Base-by-base conservation (phyloP, 1,284 basidiomycete genomes). In the Thelephora terrestris region DNA sequence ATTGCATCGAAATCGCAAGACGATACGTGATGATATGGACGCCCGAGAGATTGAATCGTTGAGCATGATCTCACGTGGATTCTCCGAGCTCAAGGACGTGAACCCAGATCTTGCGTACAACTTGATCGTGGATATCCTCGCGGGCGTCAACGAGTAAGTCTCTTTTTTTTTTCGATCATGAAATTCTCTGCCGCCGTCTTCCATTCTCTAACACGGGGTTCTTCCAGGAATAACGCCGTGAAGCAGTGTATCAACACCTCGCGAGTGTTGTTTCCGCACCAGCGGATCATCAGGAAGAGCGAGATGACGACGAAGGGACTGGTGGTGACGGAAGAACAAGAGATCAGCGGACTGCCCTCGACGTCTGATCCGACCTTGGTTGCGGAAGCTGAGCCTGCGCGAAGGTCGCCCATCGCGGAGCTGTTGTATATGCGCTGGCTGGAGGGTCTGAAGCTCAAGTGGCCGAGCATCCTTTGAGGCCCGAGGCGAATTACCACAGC, bases 361-460 rank as follows among this genome's bases (percentile, higher is more conserved):
- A 61, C 67, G 43, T 60, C 62, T 10, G 57, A 60, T 16, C 60
- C 57, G 0, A 42, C 39, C 17, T 60, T 67, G 5, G 60, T 61
- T 16, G 49, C 59, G 9, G 45, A 58, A 52, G 45, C 56, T 45
- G 52, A 52, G 43, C 67, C 71, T 9, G 58, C 68, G 40, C 71
- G 76, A 53, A 85, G 81, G 61, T 85, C 83, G 18, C 92, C 93
- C 2, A 92, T 98, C 36, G 86, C 92, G 17, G 93, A 97, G 62
- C 73, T 98, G 54, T 71, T 98, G 24, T 98, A 97, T 63, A 85
- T 94, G 73, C 79, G 95, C 43, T 98, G 94, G 94, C 70, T 97
- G 23, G 91, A 97, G 61, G 92, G 91, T 2, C 66, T 96, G 47
- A 84, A 80, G 66, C 70, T 91, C 59, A 91, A 91, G 62, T 91